These are phyloP conservation scores for Carex cristatella DNA, from an alignment of 176 grass and related monocot species.

Conservation along the genomic window DNA sequence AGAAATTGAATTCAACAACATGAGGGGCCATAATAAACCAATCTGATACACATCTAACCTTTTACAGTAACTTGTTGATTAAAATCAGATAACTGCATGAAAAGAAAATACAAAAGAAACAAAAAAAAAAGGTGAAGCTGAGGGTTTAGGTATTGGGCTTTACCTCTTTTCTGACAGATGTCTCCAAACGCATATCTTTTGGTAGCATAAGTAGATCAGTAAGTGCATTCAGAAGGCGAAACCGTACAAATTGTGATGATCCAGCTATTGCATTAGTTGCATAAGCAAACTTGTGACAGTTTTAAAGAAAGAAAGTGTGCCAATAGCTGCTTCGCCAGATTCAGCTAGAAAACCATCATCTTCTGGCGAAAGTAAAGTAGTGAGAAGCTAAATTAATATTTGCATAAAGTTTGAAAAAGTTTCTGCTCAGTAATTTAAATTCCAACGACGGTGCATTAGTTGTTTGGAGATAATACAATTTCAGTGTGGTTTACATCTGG, in stretches of 20 bases:
- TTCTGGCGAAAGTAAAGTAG: too few species aligned
- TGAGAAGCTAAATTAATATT: too few species aligned
- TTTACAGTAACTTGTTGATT: neutral
- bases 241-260: constrained; percentile 43
- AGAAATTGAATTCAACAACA: constrained; percentile 7
- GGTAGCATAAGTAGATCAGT: constrained; percentile 98
- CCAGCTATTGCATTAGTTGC: constrained; percentile 30
- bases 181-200: constrained; percentile 90
- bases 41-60: neutral
- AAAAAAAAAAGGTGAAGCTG: neutral
- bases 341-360: too few species aligned
- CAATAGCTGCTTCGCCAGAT: too few species aligned
- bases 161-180: constrained; percentile 67
- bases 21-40: neutral
- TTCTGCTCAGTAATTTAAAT: too few species aligned
- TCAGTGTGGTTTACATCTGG: too few species aligned
- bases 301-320: too few species aligned
- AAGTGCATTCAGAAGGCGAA: constrained; percentile 83
- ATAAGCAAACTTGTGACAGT: neutral
- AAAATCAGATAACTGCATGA: neutral
- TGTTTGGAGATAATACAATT: too few species aligned
- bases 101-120: neutral
- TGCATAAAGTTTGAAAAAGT: too few species aligned
- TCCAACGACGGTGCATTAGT: too few species aligned
- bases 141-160: neutral